Percentiles rank a stretch among this genome's conserved stretches.
phyloP scores from a whole-genome alignment of 164 flowering plant genomes.

The Liquidambar formosana region DNA sequence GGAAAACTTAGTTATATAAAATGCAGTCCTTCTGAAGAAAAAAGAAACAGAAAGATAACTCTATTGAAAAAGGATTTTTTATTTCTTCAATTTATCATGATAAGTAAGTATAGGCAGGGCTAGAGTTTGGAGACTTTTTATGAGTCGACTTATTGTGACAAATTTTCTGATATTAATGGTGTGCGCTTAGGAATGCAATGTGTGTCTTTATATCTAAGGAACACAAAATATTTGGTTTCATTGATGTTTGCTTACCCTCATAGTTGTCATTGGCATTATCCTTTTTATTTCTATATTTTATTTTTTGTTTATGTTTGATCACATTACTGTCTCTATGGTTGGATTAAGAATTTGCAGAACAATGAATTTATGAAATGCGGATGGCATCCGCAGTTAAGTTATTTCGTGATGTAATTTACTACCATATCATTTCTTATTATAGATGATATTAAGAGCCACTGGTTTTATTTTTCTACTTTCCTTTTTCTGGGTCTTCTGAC shows the following conservation, averaged over 20 bases:
- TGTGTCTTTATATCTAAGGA: conserved; percentile 1
- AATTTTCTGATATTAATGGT: not conserved
- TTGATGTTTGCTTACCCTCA: not conserved
- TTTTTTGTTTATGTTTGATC: not conserved
- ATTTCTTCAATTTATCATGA: too few relatives aligned
- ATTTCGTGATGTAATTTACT: not conserved
- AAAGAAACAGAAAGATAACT: not conserved
- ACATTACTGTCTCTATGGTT: not conserved
- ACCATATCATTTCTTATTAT: not conserved
- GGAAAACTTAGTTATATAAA: not conserved
- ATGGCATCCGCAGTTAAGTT: not conserved
- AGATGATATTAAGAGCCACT: not conserved
- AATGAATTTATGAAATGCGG: not conserved
- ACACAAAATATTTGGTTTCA: not conserved
- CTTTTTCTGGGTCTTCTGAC: not conserved
- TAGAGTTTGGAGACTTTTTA: too few relatives aligned
- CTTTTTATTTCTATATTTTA: not conserved
- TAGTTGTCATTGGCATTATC: not conserved
- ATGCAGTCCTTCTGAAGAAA: not conserved
- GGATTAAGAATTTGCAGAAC: not conserved
- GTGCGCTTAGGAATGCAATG: not conserved
- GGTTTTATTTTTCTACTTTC: not conserved
- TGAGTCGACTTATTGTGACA: not conserved
- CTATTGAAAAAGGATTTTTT: not conserved
- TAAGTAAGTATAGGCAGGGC: too few relatives aligned